Percentiles rank a stretch among this genome's conserved stretches.
Evolutionary conservation across 495 filamentous ascomycete genomes (phyloP).

Genomic region (Articulospora tetracladia): DNA sequence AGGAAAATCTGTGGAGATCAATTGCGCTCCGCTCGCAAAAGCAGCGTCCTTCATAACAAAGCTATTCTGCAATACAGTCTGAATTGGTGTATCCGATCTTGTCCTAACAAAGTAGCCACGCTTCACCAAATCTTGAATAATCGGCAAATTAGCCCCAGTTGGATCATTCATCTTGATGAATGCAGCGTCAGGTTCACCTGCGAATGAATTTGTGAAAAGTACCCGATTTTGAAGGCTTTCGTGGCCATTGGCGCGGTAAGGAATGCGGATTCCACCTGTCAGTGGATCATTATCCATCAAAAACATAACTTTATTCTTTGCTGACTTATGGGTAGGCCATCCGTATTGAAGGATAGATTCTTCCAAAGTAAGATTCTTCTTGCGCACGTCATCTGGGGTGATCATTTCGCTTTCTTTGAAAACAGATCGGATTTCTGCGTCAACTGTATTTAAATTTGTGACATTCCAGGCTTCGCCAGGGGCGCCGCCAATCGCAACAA

Average conservation of each 20-base stretch:
- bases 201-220: slow-evolving; percentile 29
- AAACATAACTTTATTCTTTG: slow-evolving; percentile 22
- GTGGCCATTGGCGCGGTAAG: slow-evolving; percentile 22
- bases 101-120: slow-evolving; percentile 31
- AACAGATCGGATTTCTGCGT: background rate
- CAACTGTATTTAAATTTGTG: background rate
- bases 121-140: slow-evolving; percentile 27
- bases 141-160: slow-evolving; percentile 15
- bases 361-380: background rate
- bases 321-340: slow-evolving; percentile 25
- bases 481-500: background rate
- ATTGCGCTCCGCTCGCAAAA: slow-evolving; percentile 19
- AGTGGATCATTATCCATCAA: slow-evolving; percentile 30
- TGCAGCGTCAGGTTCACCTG: slow-evolving; percentile 24
- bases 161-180: slow-evolving; percentile 16
- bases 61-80: slow-evolving; percentile 20
- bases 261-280: slow-evolving; percentile 18
- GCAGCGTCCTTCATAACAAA: slow-evolving; percentile 18
- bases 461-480: background rate
- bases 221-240: slow-evolving; percentile 25
- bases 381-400: background rate
- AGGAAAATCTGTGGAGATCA: slow-evolving; percentile 22
- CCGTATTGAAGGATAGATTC: background rate
- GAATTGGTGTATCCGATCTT: slow-evolving; percentile 27
- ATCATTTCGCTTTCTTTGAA: background rate